Evolutionary conservation across 345 rosid genomes (phyloP).

Genomic region (Eutrema japonicum): DNA sequence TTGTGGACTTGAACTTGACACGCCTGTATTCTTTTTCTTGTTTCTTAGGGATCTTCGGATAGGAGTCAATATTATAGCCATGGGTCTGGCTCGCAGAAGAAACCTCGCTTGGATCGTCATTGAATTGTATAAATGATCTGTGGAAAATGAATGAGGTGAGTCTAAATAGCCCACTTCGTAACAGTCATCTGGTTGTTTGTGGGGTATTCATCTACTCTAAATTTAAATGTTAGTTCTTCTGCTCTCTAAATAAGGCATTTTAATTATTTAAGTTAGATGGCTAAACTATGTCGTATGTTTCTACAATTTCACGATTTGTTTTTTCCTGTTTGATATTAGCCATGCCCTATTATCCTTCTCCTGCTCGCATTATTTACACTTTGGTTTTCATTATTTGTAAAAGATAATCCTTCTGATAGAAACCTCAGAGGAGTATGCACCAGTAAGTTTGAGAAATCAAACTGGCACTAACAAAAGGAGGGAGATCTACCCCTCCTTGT

Average conservation of each 20-base stretch:
- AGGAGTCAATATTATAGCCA: conserved; percentile 69
- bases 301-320: conserved; percentile 24
- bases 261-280: conserved; percentile 35
- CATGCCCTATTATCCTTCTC: conserved; percentile 23
- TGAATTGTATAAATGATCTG: conserved; percentile 46
- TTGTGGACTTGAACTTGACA: conserved; percentile 28
- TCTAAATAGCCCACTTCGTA: conserved; percentile 27
- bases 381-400: conserved; percentile 28
- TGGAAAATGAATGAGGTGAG: conserved; percentile 38
- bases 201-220: conserved; percentile 25
- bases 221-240: conserved; percentile 24
- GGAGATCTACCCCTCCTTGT: conserved; percentile 26
- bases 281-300: conserved; percentile 25
- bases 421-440: conserved; percentile 15
- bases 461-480: conserved; percentile 12
- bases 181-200: conserved; percentile 31
- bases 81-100: conserved; percentile 77
- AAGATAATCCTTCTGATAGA: conserved; percentile 23
- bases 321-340: conserved; percentile 19
- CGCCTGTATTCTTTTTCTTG: conserved; percentile 8
- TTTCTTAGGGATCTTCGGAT: conserved; percentile 67
- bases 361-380: conserved; percentile 16
- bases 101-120: conserved; percentile 64
- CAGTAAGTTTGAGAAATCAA: conserved; percentile 35
- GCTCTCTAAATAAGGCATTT: conserved; percentile 28